Base-by-base conservation (phyloP, 1,284 basidiomycete genomes). In the Ceratobasidium sp. region DNA sequence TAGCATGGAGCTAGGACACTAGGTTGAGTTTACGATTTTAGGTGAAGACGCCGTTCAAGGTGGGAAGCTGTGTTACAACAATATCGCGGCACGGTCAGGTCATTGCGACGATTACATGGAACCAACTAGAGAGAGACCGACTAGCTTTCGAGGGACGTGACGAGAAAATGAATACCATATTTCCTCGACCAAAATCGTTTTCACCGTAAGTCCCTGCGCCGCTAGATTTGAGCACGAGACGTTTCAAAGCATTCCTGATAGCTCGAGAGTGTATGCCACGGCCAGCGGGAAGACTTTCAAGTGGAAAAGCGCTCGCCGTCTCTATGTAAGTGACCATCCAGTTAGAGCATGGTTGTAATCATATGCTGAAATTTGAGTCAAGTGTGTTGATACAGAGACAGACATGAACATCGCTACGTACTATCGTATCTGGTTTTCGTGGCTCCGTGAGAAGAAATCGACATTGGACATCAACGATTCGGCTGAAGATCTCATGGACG, bases 381-480 rank as follows among this genome's bases (percentile, higher is more conserved):
- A 56, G 54, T 56, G 54, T 17, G 29, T 56, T 4, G 15, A 15
- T 15, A 17, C 22, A 4, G 27, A 29, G 22, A 56, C 54, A 15
- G 54, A 29, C 17, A 19, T 63, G 8, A 63, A 63, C 17, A 63
- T 63, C n/a, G 60, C 60, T 27, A 63, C 60, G 7, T 63, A 45
- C 44, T 63, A 63, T 29, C 9, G 41, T 14, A 9, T 27, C 14
- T 22, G 6, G 3, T 63, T 63, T 22, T 3, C 41, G 17, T n/a
- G 36, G 1, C 1, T 45, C 14, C 44, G 60, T 24, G 22, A 22
- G 15, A 63, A 44, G 27, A 44, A 44, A 44, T 63, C 60, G n/a
- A 45, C 60, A 3, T 19, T 63, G 22, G 60, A 63, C 27, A 63
- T 63, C 41, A 19, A 36, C 15, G 41, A 36, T 22, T 24, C 22